Percentiles rank a stretch among this genome's conserved stretches.
Evolutionary conservation across 257 asterid species (phyloP).

Genomic region (Cruciata laevipes): DNA sequence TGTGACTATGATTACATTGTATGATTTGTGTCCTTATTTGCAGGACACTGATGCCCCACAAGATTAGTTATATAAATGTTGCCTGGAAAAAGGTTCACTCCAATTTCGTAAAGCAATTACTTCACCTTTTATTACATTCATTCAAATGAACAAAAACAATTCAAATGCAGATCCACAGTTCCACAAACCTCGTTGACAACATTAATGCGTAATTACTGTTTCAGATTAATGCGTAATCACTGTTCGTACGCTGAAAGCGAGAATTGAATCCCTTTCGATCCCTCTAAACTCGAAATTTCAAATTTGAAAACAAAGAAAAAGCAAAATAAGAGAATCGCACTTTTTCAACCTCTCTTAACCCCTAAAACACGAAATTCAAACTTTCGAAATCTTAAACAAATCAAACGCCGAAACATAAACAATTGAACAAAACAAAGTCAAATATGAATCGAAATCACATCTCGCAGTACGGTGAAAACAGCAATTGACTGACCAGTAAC

Average conservation of each 20-base stretch:
- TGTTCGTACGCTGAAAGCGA: neutral
- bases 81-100: neutral
- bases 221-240: neutral
- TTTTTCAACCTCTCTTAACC: neutral
- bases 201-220: neutral
- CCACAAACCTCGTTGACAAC: neutral
- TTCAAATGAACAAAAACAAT: neutral
- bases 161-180: neutral
- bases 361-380: neutral
- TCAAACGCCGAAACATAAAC: neutral
- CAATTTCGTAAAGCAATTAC: slow-evolving; percentile 1
- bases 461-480: neutral
- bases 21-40: neutral
- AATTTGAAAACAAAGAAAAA: neutral
- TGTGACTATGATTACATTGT: neutral
- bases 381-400: neutral
- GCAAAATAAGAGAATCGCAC: neutral
- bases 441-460: neutral
- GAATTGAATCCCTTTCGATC: neutral
- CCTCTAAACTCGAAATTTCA: slow-evolving; percentile 1
- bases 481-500: slow-evolving; percentile 35
- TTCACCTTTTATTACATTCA: neutral
- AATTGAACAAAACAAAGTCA: neutral
- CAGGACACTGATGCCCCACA: slow-evolving; percentile 2
- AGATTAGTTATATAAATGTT: neutral